Conservation (phyloP, 768 basidiomycete species). For the Leccinum ochraceum region DNA sequence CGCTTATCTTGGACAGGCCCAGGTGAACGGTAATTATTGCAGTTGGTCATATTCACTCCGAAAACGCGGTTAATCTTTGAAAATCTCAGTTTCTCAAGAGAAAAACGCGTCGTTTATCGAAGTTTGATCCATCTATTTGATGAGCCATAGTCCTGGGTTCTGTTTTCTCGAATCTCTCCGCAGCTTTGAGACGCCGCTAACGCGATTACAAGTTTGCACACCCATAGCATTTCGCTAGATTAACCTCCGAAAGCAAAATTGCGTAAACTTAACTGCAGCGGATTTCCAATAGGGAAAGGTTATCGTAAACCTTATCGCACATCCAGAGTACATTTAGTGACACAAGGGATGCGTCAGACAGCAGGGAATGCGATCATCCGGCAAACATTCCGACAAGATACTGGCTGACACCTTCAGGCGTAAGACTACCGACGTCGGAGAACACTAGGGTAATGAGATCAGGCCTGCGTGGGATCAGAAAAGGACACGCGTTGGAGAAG, state of each 20-base stretch:
- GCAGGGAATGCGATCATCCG: constrained; percentile 43
- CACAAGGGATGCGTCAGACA: constrained; percentile 1
- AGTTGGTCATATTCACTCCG: constrained; percentile 11
- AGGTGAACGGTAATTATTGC: constrained; percentile 3
- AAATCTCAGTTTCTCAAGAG: constrained; percentile 20
- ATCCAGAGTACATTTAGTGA: constrained; percentile 11
- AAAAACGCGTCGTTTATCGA: constrained; percentile 21
- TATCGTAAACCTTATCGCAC: constrained; percentile 41
- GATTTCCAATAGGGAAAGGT: constrained; percentile 30
- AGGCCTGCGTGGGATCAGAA: constrained; percentile 53
- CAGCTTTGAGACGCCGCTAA: constrained; percentile 18
- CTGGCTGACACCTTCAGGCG: constrained; percentile 91
- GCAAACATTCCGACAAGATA: constrained; percentile 96
- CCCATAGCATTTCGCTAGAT: constrained; percentile 13
- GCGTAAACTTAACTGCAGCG: constrained; percentile 20
- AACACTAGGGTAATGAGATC: constrained; percentile 94
- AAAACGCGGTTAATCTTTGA: constrained; percentile 27
- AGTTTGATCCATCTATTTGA: constrained; percentile 24
- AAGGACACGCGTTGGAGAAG: constrained; percentile 11
- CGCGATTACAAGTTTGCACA: constrained; percentile 7
- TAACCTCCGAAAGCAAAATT: constrained; percentile 18
- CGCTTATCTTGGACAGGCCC: constrained; percentile 1
- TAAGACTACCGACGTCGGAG: constrained; percentile 91
- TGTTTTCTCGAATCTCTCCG: constrained; percentile 14
- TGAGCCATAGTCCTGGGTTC: constrained; percentile 18